phyloP scores from a whole-genome alignment of 2,329 filamentous ascomycete species.

The Chalara sp. region DNA sequence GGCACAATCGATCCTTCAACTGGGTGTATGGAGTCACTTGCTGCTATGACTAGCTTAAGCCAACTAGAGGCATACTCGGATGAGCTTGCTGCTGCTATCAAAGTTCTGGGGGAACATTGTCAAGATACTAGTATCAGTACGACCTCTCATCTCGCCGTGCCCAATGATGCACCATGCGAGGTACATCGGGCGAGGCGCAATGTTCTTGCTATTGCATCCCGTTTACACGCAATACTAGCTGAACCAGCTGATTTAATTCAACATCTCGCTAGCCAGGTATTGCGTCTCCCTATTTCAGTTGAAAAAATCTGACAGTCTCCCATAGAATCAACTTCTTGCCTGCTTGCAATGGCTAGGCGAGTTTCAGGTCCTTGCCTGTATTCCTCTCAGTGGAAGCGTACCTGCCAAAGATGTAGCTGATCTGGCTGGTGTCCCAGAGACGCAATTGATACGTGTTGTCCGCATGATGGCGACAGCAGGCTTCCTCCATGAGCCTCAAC shows the following conservation, averaged over 20 bases:
- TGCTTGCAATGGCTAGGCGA: slow-evolving; percentile 38
- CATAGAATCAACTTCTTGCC: slow-evolving; percentile 26
- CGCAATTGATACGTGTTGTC: slow-evolving; percentile 30
- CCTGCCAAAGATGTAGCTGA: slow-evolving; percentile 34
- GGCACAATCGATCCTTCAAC: no score
- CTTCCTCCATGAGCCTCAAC: slow-evolving; percentile 29
- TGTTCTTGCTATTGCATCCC: background rate
- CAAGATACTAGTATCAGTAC: no score
- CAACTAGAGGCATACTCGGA: no score
- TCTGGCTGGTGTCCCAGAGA: slow-evolving; percentile 32
- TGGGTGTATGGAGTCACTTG: no score
- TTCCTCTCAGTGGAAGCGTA: slow-evolving; percentile 33
- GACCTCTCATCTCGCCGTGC: no score
- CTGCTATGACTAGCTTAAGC: no score
- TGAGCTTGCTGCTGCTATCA: no score
- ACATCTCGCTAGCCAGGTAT: slow-evolving; percentile 12
- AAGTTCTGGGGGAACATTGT: no score
- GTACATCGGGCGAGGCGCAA: background rate
- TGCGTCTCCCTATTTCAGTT: background rate
- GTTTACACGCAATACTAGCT: slow-evolving; percentile 5
- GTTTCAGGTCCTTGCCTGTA: slow-evolving; percentile 37
- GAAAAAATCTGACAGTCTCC: no score
- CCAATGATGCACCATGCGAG: background rate
- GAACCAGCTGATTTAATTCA: slow-evolving; percentile 22
- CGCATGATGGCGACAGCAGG: slow-evolving; percentile 28